phyloP scores from a whole-genome alignment of 2,329 filamentous ascomycete species.

The Fusarium tupiense region DNA sequence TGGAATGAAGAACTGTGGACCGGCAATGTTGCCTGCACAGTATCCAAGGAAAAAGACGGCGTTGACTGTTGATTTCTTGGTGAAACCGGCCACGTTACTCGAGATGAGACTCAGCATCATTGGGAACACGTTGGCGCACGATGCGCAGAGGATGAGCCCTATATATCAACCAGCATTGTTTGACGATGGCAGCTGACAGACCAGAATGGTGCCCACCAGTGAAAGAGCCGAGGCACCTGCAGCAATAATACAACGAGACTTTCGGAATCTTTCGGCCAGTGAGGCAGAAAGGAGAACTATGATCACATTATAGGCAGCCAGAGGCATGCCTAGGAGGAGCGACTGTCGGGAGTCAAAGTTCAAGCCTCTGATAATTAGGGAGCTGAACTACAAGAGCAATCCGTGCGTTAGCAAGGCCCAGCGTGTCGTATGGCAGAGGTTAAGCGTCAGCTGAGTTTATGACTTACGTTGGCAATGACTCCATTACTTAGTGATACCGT shows the following conservation, averaged over 20 bases:
- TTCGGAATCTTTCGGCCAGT: background rate
- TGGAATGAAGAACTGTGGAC: background rate
- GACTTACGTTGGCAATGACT: background rate
- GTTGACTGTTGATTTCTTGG: background rate
- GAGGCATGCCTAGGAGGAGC: background rate
- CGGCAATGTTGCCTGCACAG: background rate
- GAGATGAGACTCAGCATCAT: background rate
- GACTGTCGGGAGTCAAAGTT: background rate
- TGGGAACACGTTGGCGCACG: background rate
- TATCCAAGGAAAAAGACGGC: background rate
- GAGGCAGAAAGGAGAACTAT: background rate
- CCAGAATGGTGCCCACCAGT: background rate
- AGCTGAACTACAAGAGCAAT: background rate
- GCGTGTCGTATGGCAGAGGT: fast-evolving
- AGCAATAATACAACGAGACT: background rate
- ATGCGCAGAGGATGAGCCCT: background rate
- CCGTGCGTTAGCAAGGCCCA: fast-evolving
- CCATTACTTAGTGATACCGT: background rate
- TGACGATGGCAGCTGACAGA: background rate
- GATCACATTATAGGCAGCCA: background rate
- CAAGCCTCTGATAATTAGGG: background rate
- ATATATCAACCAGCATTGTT: background rate
- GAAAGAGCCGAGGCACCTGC: background rate
- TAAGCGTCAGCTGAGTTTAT: background rate
- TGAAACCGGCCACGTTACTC: background rate